Evolutionary conservation across 352 stramenopile genomes (phyloP).

Genomic region (Pythium apleroticum): DNA sequence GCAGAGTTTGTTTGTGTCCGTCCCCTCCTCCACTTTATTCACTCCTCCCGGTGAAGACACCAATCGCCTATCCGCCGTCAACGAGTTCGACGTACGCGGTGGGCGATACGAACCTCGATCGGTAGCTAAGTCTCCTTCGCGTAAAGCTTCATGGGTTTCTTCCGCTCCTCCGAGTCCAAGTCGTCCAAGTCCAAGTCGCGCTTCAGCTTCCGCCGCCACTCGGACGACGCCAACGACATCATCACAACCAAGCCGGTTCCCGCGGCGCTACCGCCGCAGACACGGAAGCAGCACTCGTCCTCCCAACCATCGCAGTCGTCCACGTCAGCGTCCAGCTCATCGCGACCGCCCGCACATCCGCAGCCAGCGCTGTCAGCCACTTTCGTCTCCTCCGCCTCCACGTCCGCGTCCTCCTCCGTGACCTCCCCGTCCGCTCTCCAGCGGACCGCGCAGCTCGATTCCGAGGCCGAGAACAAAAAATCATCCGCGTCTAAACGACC

Average conservation of each 20-base stretch:
- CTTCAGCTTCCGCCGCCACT: constrained; percentile 74
- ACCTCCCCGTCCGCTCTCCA: constrained; percentile 47
- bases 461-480: constrained; percentile 23
- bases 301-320: neutral
- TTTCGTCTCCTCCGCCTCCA: constrained; percentile 24
- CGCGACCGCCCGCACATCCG: constrained; percentile 13
- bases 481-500: constrained; percentile 9
- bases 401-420: constrained; percentile 52
- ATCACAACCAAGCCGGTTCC: constrained; percentile 8
- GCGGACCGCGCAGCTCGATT: constrained; percentile 32
- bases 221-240: constrained; percentile 31
- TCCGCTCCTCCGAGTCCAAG: constrained; percentile 49
- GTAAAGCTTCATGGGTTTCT: constrained; percentile 52
- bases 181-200: constrained; percentile 49
- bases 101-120: neutral
- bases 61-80: neutral
- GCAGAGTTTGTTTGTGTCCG: neutral
- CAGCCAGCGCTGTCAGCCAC: constrained; percentile 12
- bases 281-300: constrained; percentile 4
- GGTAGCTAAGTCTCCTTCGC: neutral
- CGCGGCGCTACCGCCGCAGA: constrained; percentile 1
- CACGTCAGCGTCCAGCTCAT: neutral
- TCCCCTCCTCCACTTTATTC: neutral
- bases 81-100: neutral
- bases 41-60: neutral